Conservation (phyloP, 2,329 filamentous ascomycete genomes). For the Alternaria triticina region DNA sequence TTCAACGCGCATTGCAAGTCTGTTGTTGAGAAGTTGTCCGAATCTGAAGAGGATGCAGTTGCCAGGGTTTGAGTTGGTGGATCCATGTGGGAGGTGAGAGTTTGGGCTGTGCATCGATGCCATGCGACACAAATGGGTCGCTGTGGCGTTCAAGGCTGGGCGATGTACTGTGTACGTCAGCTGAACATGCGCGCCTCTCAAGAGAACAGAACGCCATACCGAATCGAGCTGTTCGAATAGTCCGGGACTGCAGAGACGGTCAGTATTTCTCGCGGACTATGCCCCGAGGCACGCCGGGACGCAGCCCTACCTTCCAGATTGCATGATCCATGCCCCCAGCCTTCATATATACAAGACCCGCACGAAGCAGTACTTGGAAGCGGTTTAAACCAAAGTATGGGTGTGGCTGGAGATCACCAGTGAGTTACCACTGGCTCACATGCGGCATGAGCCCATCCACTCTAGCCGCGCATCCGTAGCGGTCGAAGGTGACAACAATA, state of each 20-base stretch:
- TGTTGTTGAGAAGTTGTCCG: slow-evolving; percentile 20
- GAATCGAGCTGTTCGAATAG: background rate
- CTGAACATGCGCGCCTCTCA: too few species aligned
- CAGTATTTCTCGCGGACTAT: background rate
- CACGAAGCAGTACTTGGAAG: background rate
- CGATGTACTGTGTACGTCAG: background rate
- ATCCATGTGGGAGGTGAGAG: slow-evolving; percentile 9
- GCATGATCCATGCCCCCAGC: background rate
- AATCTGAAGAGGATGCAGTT: slow-evolving; percentile 17
- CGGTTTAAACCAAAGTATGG: background rate
- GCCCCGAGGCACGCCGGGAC: background rate
- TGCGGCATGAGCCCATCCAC: background rate
- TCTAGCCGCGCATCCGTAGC: background rate
- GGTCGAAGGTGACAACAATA: background rate
- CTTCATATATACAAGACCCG: background rate
- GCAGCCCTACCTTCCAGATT: background rate
- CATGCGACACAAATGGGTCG: background rate
- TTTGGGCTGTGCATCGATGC: background rate
- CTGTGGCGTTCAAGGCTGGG: background rate
- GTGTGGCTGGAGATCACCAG: too few species aligned
- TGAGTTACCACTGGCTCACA: background rate
- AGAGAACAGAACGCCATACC: background rate
- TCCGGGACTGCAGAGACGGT: background rate
- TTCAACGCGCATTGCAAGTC: slow-evolving; percentile 16
- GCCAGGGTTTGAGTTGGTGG: slow-evolving; percentile 23